A percentile compares a stretch with the other conserved stretches of the same genome.
phyloP scores from a whole-genome alignment of 306 rosid genomes.

The Cicer pinnatifidum region DNA sequence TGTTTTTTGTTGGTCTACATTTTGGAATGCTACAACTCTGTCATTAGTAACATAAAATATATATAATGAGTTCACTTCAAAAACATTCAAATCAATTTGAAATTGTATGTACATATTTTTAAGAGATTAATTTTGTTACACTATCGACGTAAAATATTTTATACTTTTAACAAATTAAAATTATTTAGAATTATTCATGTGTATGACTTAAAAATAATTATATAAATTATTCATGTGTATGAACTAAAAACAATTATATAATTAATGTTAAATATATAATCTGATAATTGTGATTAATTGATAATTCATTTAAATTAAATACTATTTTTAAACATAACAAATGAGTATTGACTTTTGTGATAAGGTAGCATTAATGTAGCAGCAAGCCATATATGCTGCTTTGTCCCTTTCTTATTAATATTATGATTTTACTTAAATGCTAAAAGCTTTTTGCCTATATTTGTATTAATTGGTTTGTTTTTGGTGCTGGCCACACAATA shows the following conservation, averaged over 20 bases:
- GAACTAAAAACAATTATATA: no score
- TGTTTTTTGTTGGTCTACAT: constrained; percentile 41
- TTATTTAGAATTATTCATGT: no score
- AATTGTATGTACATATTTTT: constrained; percentile 16
- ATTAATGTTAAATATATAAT: no score
- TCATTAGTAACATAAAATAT: constrained; percentile 36
- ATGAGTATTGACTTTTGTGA: constrained; percentile 22
- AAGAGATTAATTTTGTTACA: no score
- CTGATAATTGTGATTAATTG: no score
- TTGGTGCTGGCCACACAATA: constrained; percentile 18
- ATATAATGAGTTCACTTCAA: constrained; percentile 15
- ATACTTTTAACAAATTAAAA: no score
- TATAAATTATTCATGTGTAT: no score
- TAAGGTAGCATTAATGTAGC: constrained; percentile 17
- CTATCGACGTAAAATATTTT: no score
- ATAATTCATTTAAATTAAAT: no score
- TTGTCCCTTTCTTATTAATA: constrained; percentile 39
- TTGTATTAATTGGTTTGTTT: constrained; percentile 28
- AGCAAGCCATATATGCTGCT: not conserved
- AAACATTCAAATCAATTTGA: constrained; percentile 26
- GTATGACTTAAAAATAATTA: no score
- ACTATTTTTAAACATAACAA: not conserved
- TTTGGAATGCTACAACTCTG: constrained; percentile 64
- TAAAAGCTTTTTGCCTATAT: constrained; percentile 36
- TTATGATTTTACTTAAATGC: constrained; percentile 36